Evolutionary conservation across 2,329 filamentous ascomycete species (phyloP).

Genomic region (Pseudohalonectria lignicola): DNA sequence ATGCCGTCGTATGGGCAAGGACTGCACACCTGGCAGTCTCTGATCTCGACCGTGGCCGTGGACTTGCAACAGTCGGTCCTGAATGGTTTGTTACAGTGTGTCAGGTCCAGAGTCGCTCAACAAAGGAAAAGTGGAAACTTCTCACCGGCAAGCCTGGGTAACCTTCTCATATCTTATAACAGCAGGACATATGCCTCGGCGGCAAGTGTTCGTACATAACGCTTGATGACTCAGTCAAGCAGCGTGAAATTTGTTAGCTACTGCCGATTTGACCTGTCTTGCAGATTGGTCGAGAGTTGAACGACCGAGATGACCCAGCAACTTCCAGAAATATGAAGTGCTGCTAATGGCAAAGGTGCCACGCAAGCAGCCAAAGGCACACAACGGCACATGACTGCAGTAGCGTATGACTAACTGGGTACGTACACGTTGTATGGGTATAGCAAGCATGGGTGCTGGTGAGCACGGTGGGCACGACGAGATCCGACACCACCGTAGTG

Average conservation of each 20-base stretch:
- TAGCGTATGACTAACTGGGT: too few relatives aligned
- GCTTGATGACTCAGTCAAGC: not conserved
- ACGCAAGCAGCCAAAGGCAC: too few relatives aligned
- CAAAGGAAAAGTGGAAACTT: not conserved
- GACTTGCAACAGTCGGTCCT: not conserved
- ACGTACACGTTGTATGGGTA: not conserved
- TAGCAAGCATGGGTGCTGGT: not conserved
- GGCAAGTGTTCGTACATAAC: not conserved
- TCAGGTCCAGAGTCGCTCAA: not conserved
- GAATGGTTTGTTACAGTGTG: not conserved
- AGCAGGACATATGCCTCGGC: not conserved
- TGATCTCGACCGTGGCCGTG: not conserved
- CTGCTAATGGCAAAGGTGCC: too few relatives aligned
- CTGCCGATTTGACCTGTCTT: too few relatives aligned
- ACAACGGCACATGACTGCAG: too few relatives aligned
- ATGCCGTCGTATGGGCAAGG: not conserved
- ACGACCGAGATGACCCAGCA: too few relatives aligned
- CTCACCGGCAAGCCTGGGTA: not conserved
- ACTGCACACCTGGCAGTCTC: not conserved
- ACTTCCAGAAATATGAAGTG: too few relatives aligned
- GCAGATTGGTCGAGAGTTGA: too few relatives aligned
- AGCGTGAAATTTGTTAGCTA: too few relatives aligned
- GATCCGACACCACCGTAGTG: not conserved
- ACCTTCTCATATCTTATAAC: not conserved
- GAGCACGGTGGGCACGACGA: not conserved